Evolutionary conservation across 495 filamentous ascomycete species (phyloP).

Genomic region (Xylaria castorea): DNA sequence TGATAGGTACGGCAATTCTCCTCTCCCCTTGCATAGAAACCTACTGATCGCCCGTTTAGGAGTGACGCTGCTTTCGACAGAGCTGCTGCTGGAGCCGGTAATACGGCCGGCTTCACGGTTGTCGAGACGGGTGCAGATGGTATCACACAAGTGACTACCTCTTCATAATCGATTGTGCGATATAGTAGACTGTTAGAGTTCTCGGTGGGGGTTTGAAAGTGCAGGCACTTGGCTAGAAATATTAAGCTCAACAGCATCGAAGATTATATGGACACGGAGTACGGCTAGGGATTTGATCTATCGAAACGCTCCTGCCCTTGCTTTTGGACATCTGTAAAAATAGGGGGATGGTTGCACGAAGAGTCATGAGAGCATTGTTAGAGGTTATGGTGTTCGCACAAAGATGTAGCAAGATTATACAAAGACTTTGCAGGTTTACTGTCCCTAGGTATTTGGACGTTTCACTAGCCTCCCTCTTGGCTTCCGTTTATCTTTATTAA

Average conservation of each 20-base stretch:
- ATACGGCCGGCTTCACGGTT: conserved; percentile 68
- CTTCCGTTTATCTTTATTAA: neutral
- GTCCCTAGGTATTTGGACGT: neutral
- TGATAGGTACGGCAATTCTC: conserved; percentile 53
- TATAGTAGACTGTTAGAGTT: neutral
- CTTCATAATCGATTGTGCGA: neutral
- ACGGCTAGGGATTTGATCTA: neutral
- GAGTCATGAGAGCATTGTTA: neutral
- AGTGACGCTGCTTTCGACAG: conserved; percentile 83
- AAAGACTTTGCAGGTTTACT: neutral
- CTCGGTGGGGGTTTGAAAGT: neutral
- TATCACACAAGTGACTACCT: conserved; percentile 44
- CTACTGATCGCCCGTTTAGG: conserved; percentile 44
- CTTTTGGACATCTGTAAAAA: conserved; percentile 18
- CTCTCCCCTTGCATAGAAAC: neutral
- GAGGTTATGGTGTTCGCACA: neutral
- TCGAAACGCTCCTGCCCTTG: conserved; percentile 12
- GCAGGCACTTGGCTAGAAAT: conserved; percentile 19
- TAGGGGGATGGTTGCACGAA: neutral
- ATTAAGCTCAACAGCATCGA: neutral
- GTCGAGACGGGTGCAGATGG: conserved; percentile 65
- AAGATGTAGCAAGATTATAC: neutral
- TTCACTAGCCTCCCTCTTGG: neutral
- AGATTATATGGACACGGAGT: neutral
- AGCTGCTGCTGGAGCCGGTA: conserved; percentile 75